Evolutionary conservation across 2,329 filamentous ascomycete genomes (phyloP).

Genomic region (Paecilomyces variotii): DNA sequence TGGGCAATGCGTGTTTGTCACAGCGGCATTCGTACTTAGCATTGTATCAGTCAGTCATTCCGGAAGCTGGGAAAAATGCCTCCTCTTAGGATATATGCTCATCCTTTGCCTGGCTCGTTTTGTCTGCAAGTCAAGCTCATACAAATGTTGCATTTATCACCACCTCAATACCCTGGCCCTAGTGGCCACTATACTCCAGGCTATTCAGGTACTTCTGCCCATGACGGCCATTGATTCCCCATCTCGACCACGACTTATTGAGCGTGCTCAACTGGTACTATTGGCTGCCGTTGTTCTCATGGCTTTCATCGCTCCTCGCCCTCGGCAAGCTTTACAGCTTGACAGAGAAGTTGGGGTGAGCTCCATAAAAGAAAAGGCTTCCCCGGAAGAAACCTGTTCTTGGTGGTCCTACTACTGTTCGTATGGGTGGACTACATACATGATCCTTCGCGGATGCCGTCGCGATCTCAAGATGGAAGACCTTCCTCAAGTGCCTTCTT

Average conservation of each 20-base stretch:
- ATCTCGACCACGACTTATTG: slow-evolving; percentile 9
- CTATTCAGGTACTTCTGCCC: slow-evolving; percentile 14
- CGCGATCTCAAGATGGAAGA: slow-evolving; percentile 23
- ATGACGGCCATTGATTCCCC: slow-evolving; percentile 16
- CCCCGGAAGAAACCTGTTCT: slow-evolving; percentile 25
- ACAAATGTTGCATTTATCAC: slow-evolving; percentile 11
- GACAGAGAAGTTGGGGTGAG: slow-evolving; percentile 11
- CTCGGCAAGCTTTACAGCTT: slow-evolving; percentile 7
- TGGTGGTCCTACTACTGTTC: slow-evolving; percentile 25
- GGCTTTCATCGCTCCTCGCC: slow-evolving; percentile 12
- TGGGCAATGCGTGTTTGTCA: slow-evolving; percentile 3
- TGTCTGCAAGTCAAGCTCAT: slow-evolving; percentile 6
- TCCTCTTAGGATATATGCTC: slow-evolving; percentile 17
- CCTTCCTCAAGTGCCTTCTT: slow-evolving; percentile 22
- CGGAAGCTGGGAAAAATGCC: slow-evolving; percentile 13
- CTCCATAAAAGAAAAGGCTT: slow-evolving; percentile 6
- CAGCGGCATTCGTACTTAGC: slow-evolving; percentile 11
- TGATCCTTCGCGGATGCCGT: slow-evolving; percentile 21
- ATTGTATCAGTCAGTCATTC: slow-evolving; percentile 6
- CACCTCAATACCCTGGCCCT: slow-evolving; percentile 17
- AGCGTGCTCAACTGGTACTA: slow-evolving; percentile 10
- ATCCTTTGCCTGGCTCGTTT: slow-evolving; percentile 13
- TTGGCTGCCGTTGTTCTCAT: slow-evolving; percentile 10
- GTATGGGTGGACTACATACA: slow-evolving; percentile 26
- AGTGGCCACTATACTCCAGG: slow-evolving; percentile 12